Conservation (phyloP, 1,284 basidiomycete genomes). For the Ustilago crameri region DNA sequence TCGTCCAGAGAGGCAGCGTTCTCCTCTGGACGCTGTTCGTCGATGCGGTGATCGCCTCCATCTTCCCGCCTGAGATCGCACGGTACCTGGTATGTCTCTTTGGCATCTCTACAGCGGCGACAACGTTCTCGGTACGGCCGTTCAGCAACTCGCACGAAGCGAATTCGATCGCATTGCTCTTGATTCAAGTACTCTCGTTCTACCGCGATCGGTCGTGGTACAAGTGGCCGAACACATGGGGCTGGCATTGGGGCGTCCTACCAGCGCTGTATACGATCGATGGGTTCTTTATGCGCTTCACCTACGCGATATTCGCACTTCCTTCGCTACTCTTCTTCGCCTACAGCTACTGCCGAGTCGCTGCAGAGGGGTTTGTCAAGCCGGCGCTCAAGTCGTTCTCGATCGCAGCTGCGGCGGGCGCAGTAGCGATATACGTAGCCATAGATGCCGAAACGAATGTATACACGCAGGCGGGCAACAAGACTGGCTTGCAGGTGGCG, state of each 20-base stretch:
- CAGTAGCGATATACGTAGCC: neutral
- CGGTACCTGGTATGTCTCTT: constrained; percentile 38
- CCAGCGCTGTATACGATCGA: constrained; percentile 28
- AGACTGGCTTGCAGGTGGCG: constrained; percentile 3
- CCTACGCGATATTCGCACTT: constrained; percentile 61
- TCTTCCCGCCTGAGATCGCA: constrained; percentile 12
- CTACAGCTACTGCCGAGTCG: neutral
- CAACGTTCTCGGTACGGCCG: constrained; percentile 64
- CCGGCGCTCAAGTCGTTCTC: constrained; percentile 3
- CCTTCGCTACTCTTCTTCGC: constrained; percentile 28
- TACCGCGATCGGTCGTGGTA: constrained; percentile 15
- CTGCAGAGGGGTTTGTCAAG: neutral
- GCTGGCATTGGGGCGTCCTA: neutral
- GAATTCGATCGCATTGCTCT: constrained; percentile 34
- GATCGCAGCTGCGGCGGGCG: constrained; percentile 2
- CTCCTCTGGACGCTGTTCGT: constrained; percentile 20
- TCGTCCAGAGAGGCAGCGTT: constrained; percentile 11
- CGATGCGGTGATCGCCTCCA: constrained; percentile 8
- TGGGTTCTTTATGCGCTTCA: constrained; percentile 64
- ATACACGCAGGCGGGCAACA: constrained; percentile 5
- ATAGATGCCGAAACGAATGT: constrained; percentile 15
- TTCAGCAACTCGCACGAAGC: constrained; percentile 68
- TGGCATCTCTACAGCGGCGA: constrained; percentile 54
- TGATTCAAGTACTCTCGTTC: constrained; percentile 9
- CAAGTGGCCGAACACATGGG: neutral